Base-by-base conservation (phyloP, 2,329 filamentous ascomycete species). In the Bipolaris cookei region DNA sequence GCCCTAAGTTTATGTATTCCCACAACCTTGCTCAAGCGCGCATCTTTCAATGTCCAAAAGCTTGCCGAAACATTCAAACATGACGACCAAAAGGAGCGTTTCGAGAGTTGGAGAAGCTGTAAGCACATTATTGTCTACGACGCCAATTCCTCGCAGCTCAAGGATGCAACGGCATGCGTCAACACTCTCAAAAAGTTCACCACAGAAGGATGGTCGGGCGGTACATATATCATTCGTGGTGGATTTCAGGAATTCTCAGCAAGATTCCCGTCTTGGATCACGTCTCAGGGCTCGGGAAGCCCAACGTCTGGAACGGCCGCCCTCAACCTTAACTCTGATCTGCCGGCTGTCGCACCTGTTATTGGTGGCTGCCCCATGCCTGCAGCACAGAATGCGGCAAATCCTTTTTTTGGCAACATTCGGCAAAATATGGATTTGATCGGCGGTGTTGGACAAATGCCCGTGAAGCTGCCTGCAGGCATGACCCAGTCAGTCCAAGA, bases 321-420 rank as follows among this genome's bases (percentile, higher is more conserved):
- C 16, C 61, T 73, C 10, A 62, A 59, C 18, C 59, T 72, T 32
- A 62, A 71, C 28, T 62, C 69, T 11, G 63, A 59, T 46, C 59
- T 68, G 4, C 82, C 84, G 14, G 82, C 81, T 16, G 81, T 92
- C 37, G 85, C 89, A 1, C 90, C 91, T 1, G 90, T 97, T n/a
- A 90, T 92, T 56, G 95, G 94, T 56, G 94, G 94, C 6, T 96
- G 96, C 61, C 85, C 87, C 57, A 87, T 98, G 74, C 95, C 95
- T 1, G 80, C 81, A 37, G 83, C 86, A 0, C 83, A 86, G 63
- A 87, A 87, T 58, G 85, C 86, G 0, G 83, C 87, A 0, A 96
- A 96, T 67, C 93, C 94, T 0, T 98, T 99, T 79, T 98, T 98
- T 75, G 88, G 88, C 59, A 98, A 97, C 63, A 98, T 99, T 67